Conservation (phyloP, 2,329 filamentous ascomycete genomes). For the Penicillium rolfsii region DNA sequence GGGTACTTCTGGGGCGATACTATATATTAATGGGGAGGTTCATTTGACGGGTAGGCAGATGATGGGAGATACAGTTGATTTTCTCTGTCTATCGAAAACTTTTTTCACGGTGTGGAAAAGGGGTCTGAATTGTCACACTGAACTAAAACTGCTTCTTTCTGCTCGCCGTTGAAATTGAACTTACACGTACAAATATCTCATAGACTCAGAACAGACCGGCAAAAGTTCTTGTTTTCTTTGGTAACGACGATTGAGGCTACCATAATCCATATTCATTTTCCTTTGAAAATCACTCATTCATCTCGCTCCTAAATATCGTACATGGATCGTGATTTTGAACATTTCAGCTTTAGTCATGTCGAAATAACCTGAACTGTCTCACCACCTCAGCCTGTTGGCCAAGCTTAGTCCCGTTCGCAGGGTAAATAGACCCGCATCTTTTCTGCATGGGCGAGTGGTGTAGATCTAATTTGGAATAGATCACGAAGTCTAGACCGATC, state of each 20-base stretch:
- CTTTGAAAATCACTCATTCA: background rate
- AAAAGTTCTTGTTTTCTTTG: conserved; percentile 12
- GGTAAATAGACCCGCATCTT: background rate
- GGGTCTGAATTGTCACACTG: conserved; percentile 15
- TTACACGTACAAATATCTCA: conserved; percentile 9
- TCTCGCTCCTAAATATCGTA: background rate
- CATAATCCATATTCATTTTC: background rate
- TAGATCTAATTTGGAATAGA: background rate
- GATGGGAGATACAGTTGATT: background rate
- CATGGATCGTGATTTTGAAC: too few relatives aligned
- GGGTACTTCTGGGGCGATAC: conserved; percentile 39
- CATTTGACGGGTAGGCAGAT: background rate
- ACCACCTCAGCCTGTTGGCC: background rate
- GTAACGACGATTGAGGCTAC: background rate
- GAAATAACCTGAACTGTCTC: background rate
- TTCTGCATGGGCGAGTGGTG: background rate
- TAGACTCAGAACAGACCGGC: conserved; percentile 3
- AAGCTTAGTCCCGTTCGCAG: background rate
- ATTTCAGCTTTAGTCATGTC: background rate
- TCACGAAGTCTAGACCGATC: conserved; percentile 8
- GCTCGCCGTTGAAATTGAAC: conserved; percentile 6
- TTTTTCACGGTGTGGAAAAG: background rate
- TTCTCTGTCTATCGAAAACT: background rate
- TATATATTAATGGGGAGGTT: conserved; percentile 20
- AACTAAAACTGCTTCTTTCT: conserved; percentile 4